These are phyloP conservation scores for Pleomassaria siparia DNA, from an alignment of 2,329 filamentous ascomycete genomes.

Conservation along the genomic window DNA sequence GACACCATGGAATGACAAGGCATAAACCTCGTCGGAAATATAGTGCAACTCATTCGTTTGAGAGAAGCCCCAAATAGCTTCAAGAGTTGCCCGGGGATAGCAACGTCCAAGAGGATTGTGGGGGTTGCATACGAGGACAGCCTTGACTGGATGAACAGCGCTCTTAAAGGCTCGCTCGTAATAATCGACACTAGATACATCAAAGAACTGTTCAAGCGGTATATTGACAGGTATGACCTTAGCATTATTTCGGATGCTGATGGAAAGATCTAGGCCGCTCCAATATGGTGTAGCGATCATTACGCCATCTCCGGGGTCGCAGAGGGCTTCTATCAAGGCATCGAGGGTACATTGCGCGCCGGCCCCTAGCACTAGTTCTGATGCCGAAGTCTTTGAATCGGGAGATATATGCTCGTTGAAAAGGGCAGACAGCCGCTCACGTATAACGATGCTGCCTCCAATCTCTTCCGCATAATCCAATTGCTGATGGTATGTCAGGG, in stretches of 20 bases:
- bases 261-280: not conserved
- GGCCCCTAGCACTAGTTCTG: not conserved
- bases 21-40: conserved; percentile 42
- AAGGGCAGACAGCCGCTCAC: not conserved
- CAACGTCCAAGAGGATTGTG: conserved; percentile 46
- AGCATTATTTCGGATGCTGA: not conserved
- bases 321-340: not conserved
- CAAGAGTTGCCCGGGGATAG: conserved; percentile 26
- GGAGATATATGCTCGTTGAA: not conserved
- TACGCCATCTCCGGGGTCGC: not conserved
- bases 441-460: not conserved
- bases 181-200: not conserved
- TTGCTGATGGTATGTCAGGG: too few relatives aligned
- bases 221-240: not conserved
- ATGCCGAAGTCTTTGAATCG: not conserved
- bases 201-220: not conserved
- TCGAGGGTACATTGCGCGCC: not conserved
- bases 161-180: not conserved
- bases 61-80: conserved; percentile 29
- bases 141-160: conserved; percentile 19
- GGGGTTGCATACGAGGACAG: conserved; percentile 47
- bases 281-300: not conserved
- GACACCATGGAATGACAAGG: conserved; percentile 27
- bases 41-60: conserved; percentile 31
- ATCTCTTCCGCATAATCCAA: too few relatives aligned